Evolutionary conservation across 805 yeast species (phyloP).

Genomic region (Zygotorulaspora sp.): DNA sequence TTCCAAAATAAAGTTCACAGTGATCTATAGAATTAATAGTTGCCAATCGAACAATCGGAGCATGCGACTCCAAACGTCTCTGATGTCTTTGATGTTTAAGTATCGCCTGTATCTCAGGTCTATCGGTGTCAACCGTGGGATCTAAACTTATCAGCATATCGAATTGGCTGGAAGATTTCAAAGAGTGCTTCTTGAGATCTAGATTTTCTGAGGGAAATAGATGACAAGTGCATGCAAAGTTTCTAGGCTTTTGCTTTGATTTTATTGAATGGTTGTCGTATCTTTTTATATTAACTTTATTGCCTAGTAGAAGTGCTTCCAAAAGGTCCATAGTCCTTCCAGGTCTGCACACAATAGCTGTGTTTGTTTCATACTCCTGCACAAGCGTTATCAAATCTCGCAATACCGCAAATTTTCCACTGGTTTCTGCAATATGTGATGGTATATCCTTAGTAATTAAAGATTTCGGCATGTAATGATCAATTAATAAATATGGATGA

Average conservation of each 20-base stretch:
- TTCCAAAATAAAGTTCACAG: slow-evolving; percentile 51
- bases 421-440: slow-evolving; percentile 62
- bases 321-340: slow-evolving; percentile 66
- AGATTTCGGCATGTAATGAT: slow-evolving; percentile 74
- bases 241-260: slow-evolving; percentile 32
- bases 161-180: slow-evolving; percentile 33
- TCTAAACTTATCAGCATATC: slow-evolving; percentile 65
- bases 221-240: slow-evolving; percentile 38
- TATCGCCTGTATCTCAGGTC: slow-evolving; percentile 33
- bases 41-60: slow-evolving; percentile 64
- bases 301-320: slow-evolving; percentile 67
- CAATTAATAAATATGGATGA: slow-evolving; percentile 83
- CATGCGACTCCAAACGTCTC: slow-evolving; percentile 26
- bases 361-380: slow-evolving; percentile 42
- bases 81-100: slow-evolving; percentile 29
- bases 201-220: slow-evolving; percentile 40
- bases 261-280: slow-evolving; percentile 61
- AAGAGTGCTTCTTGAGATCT: slow-evolving; percentile 18
- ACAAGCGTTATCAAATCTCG: slow-evolving; percentile 58
- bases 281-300: slow-evolving; percentile 50
- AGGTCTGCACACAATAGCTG: slow-evolving; percentile 68
- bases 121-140: slow-evolving; percentile 46
- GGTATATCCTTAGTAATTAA: slow-evolving; percentile 69
- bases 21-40: slow-evolving; percentile 84
- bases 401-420: slow-evolving; percentile 78